These are phyloP conservation scores for Sherardia arvensis DNA, from an alignment of 257 asterid species.

Conservation along the genomic window DNA sequence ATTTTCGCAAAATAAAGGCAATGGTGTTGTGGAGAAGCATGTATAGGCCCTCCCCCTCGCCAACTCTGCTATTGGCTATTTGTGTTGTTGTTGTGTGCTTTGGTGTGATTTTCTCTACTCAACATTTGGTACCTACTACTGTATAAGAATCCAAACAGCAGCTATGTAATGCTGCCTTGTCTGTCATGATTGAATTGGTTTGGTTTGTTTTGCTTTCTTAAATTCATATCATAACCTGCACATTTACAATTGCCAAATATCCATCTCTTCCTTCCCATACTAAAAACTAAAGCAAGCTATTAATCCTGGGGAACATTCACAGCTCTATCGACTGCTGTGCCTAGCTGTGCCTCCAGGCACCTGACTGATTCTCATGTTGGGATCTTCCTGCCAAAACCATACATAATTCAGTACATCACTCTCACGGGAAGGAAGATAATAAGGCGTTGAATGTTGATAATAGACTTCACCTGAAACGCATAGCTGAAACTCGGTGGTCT, in stretches of 20 bases:
- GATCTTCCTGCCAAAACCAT: conserved; percentile 52
- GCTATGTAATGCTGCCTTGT: neutral
- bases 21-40: no score
- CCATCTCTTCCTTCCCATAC: no score
- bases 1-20: neutral
- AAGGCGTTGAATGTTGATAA: neutral
- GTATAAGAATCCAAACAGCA: neutral
- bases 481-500: conserved; percentile 64
- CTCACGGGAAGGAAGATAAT: no score
- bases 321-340: no score
- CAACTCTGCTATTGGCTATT: no score
- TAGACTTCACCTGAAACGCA: conserved; percentile 57
- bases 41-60: no score
- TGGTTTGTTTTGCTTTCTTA: neutral
- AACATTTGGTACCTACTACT: no score
- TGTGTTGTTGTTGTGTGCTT: no score
- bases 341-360: conserved; percentile 44
- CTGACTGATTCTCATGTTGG: conserved; percentile 50
- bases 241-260: no score
- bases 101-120: neutral
- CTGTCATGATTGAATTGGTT: neutral
- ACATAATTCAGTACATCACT: no score
- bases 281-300: neutral
- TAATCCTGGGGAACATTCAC: neutral
- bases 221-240: no score